Conservation (phyloP, 805 yeast genomes). For the Saccharomycopsis microspora region DNA sequence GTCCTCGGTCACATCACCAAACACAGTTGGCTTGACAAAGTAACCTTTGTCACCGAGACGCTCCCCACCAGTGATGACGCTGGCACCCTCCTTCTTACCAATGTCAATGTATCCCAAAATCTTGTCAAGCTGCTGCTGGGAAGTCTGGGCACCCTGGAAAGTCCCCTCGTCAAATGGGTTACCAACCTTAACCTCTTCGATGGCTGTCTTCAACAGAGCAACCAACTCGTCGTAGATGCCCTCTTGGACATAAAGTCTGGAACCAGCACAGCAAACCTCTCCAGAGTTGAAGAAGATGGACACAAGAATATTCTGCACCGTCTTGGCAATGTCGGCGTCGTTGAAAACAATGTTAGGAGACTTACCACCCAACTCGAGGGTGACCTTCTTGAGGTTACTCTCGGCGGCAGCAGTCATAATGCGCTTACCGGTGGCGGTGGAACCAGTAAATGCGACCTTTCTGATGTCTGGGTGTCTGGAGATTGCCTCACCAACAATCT, state of each 20-base stretch:
- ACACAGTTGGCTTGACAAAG: conserved; percentile 64
- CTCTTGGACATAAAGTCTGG: conserved; percentile 68
- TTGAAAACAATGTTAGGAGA: conserved; percentile 66
- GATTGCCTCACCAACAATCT: conserved; percentile 61
- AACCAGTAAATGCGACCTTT: conserved; percentile 76
- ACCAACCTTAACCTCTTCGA: conserved; percentile 55
- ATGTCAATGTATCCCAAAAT: conserved; percentile 54
- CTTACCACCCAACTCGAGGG: conserved; percentile 78
- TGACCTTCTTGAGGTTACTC: conserved; percentile 63
- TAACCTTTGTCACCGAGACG: conserved; percentile 55
- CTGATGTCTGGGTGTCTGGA: conserved; percentile 57
- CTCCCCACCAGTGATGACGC: conserved; percentile 60
- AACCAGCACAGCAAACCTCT: conserved; percentile 77
- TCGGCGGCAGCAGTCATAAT: conserved; percentile 62
- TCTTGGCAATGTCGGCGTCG: conserved; percentile 48
- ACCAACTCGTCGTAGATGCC: conserved; percentile 55
- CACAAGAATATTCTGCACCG: conserved; percentile 40
- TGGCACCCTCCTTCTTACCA: conserved; percentile 63
- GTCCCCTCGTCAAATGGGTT: conserved; percentile 58
- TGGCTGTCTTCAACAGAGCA: conserved; percentile 44
- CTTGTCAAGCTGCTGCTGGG: conserved; percentile 56
- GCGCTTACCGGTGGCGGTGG: conserved; percentile 63
- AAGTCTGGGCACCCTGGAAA: conserved; percentile 73
- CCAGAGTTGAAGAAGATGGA: conserved; percentile 77
- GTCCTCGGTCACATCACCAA: conserved; percentile 52